phyloP scores from a whole-genome alignment of 2,329 filamentous ascomycete genomes.

The Golovinomyces cichoracearum region DNA sequence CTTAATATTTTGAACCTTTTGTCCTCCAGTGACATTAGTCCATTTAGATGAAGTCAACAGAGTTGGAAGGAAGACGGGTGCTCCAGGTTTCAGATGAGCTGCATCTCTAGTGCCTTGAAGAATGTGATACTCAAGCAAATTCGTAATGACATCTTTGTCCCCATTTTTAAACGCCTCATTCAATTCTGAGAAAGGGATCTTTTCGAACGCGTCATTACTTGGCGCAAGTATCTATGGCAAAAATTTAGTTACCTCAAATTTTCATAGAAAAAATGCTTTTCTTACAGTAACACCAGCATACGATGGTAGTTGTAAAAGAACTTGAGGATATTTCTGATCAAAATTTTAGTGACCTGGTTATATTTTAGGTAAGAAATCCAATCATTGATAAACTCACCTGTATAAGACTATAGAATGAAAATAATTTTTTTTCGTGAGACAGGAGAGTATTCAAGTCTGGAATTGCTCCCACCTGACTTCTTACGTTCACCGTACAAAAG shows the following conservation, averaged over 20 bases:
- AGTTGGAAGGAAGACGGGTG: slow-evolving; percentile 20
- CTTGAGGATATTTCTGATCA: slow-evolving; percentile 21
- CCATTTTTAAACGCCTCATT: slow-evolving; percentile 12
- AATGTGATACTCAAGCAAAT: slow-evolving; percentile 16
- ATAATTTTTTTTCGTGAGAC: slow-evolving; percentile 18
- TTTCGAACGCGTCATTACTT: slow-evolving; percentile 16
- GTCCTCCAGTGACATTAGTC: slow-evolving; percentile 25
- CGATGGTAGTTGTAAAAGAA: slow-evolving; percentile 21
- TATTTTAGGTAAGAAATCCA: background rate
- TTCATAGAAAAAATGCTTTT: slow-evolving; percentile 2
- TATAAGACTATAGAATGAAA: slow-evolving; percentile 21
- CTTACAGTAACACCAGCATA: slow-evolving; percentile 21
- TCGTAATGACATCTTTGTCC: slow-evolving; percentile 18
- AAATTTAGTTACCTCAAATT: background rate
- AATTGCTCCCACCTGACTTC: background rate
- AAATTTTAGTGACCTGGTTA: slow-evolving; percentile 4
- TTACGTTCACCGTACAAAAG: background rate
- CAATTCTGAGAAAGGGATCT: slow-evolving; percentile 15
- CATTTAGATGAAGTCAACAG: slow-evolving; percentile 20
- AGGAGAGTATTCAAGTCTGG: slow-evolving; percentile 19
- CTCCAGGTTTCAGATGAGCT: slow-evolving; percentile 12
- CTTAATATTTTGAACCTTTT: slow-evolving; percentile 20
- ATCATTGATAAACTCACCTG: slow-evolving; percentile 14
- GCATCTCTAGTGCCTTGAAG: slow-evolving; percentile 13
- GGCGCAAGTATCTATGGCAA: slow-evolving; percentile 17